Evolutionary conservation across 192 early-diverging fungal species (phyloP), one percentile per base, ranked within the genome.

Genomic region (Dispira simplex): DNA sequence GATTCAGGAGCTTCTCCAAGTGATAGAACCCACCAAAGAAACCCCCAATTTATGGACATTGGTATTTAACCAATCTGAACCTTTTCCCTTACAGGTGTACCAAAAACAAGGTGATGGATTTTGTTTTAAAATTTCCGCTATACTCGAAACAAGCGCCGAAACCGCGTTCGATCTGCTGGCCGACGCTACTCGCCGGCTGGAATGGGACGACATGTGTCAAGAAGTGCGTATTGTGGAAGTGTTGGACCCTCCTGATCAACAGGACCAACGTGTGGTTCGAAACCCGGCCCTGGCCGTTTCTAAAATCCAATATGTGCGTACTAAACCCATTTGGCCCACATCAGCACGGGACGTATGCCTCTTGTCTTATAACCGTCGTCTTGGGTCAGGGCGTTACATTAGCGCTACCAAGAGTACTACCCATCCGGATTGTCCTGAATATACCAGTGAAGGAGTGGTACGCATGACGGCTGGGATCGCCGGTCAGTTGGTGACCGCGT

Each of bases 201-300:
- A 75, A 57, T 78, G 77, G 77, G 77, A 78, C 46, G 77, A 75
- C 64, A 66, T 78, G 63, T 73, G 69, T 1, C 71, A 78, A 21
- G 45, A 63, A 0, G 70, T 72, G 0, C 39, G 46, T 32, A 52
- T 78, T 16, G 46, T 78, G 10, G 71, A 78, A 55, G 45, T 49
- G 26, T 64, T 78, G 54, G 69, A 67, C n/a, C 20, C 20, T 45
- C 43, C 59, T 45, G n/a, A n/a, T 8, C 32, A 39, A 39, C 32
- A 39, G 32, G 32, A 39, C 32, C 32, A 39, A 39, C 32, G 32
- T 1, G 32, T 39, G 6, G 6, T 39, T 6, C 3, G 6, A 1
- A 39, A 39, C 32, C 32, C 32, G 6, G 32, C 32, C 32, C 6
- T 39, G 32, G 32, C 32, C 6, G 32, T 6, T 39, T 39, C 32